phyloP scores from a whole-genome alignment of 352 stramenopile species.

The Phytophthora europaea region DNA sequence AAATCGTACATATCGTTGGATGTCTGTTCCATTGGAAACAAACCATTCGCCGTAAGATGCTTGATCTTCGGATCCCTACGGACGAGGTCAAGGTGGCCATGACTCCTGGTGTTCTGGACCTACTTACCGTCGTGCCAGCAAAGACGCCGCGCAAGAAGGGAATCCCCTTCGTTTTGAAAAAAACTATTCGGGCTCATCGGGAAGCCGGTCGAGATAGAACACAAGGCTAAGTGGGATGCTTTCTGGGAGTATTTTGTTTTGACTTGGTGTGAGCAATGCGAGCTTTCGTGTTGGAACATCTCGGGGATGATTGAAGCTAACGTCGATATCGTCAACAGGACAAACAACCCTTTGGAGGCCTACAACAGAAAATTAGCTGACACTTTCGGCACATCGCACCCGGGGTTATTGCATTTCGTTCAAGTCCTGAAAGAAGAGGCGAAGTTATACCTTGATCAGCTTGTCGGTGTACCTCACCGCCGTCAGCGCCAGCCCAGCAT shows the following conservation, averaged over 20 bases:
- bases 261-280: background rate
- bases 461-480: no score
- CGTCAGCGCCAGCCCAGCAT: no score
- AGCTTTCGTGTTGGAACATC: background rate
- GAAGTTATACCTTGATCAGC: no score
- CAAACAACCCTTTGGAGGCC: no score
- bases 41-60: background rate
- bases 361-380: no score
- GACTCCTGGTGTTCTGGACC: background rate
- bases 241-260: background rate
- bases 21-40: background rate
- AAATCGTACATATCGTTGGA: background rate
- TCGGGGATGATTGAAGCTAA: background rate
- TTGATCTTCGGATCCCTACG: background rate
- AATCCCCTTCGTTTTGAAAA: background rate
- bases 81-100: background rate
- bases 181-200: background rate
- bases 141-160: background rate
- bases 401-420: no score
- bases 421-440: no score
- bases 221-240: background rate
- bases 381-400: no score
- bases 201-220: background rate
- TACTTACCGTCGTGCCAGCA: background rate
- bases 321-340: no score